phyloP scores from a whole-genome alignment of 345 rosid genomes.

The Pistacia integerrima region DNA sequence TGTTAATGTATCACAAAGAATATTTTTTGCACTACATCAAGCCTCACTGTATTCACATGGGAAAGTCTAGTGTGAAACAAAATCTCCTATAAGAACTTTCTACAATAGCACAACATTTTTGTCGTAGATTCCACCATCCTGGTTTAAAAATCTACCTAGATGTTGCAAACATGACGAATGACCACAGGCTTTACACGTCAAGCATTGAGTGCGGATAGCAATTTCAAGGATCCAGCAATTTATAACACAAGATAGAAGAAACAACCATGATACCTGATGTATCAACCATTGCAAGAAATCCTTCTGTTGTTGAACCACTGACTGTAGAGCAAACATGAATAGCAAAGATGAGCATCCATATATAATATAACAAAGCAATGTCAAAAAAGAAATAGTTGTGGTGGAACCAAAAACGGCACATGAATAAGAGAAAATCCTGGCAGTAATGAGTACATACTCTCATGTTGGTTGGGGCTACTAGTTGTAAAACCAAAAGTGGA shows the following conservation, averaged over 20 bases:
- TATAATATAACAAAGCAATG: not conserved
- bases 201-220: not conserved
- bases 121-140: not conserved
- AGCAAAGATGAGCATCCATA: constrained; percentile 14
- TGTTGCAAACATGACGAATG: not conserved
- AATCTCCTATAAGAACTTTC: no score
- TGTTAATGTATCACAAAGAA: no score
- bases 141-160: not conserved
- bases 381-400: not conserved
- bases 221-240: not conserved
- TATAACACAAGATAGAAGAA: constrained; percentile 1
- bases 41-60: no score
- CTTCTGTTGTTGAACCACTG: constrained; percentile 64
- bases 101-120: no score
- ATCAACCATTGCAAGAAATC: constrained; percentile 57
- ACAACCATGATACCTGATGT: constrained; percentile 42
- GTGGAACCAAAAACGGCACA: not conserved
- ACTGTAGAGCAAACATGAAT: constrained; percentile 51
- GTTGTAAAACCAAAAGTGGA: constrained; percentile 74
- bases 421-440: not conserved
- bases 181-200: not conserved
- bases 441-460: constrained; percentile 41
- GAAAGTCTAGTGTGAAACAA: no score
- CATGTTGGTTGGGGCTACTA: constrained; percentile 61
- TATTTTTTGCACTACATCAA: no score